Base-by-base conservation (phyloP, 257 asterid species). In the Fraxinus cuspidata region DNA sequence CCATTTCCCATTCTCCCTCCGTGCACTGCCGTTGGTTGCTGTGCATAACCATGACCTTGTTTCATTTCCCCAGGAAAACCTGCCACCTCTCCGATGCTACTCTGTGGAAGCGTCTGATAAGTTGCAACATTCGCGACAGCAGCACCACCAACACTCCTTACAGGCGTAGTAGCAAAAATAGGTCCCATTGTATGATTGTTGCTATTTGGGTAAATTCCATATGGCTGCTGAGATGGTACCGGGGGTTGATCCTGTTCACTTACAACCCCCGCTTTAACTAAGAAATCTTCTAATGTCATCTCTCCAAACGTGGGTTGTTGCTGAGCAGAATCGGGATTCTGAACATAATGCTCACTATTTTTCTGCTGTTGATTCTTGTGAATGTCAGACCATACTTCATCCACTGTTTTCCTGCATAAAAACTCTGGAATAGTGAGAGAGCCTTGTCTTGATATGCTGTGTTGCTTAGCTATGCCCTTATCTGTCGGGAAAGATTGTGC, bases 221-320 rank as follows among this genome's bases (percentile, higher is more conserved):
- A 85, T 3, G 85, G 68, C 18, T 80, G 89, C 75, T 82, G 91
- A 3, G 85, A 77, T 7, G 78, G 82, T 2, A 77, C 70, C 0
- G 80, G 77, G 4, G 77, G 71, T 1, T 42, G 67, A 37, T 70
- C 73, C 66, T 85, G 95, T 23, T 87, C 96, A 4, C 92, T 82
- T 0, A 88, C 96, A 0, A 94, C 85, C 65, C 98, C 98, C 0
- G 97, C 97, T 21, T 83, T 77, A 10, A 91, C 86, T 74, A 94
- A 70, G 86, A 94, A 94, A 74, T 94, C 98, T 42, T 94, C 97
- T 3, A 94, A 83, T 0, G 98, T 94, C 97, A 92, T 92, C 32
- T 92, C 96, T 16, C 97, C 96, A 3, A 92, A 87, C 0, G 93
- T 92, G 0, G 75, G 32, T 75, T 92, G 95, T 35, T 86, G 81